A percentile compares a stretch with the other conserved stretches of the same genome.
Evolutionary conservation across 225 moss, liverwort and hornwort species (phyloP).

Genomic region (Pseudisothecium myosuroides): DNA sequence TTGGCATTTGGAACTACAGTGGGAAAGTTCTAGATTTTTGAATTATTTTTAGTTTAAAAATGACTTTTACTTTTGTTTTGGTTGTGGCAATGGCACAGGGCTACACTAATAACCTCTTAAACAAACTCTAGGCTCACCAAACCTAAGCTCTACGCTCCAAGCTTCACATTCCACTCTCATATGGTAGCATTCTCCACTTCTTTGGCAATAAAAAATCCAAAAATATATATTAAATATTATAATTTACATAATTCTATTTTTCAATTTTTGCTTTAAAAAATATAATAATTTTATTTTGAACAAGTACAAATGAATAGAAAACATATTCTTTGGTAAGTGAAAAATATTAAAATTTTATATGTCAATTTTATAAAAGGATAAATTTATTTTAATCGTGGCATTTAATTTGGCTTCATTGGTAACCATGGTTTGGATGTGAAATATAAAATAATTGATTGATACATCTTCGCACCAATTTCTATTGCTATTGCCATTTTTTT

Average conservation of each 20-base stretch:
- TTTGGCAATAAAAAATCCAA: too few relatives aligned
- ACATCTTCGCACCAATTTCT: background rate
- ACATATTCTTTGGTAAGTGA: fast-evolving
- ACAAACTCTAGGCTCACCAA: too few relatives aligned
- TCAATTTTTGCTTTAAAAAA: background rate
- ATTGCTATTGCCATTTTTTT: background rate
- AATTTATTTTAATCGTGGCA: background rate
- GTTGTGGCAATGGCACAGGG: too few relatives aligned
- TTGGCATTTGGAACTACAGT: too few relatives aligned
- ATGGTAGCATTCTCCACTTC: too few relatives aligned
- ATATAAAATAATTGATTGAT: background rate
- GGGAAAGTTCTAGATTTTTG: too few relatives aligned
- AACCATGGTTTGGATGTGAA: background rate
- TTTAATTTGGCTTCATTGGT: background rate
- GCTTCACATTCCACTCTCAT: too few relatives aligned
- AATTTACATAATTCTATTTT: background rate
- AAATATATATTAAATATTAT: background rate
- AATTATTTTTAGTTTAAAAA: too few relatives aligned
- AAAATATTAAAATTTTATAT: background rate
- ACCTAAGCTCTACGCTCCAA: too few relatives aligned
- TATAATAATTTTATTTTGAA: background rate
- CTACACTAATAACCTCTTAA: too few relatives aligned
- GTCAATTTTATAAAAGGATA: background rate
- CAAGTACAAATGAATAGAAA: background rate
- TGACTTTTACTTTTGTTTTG: too few relatives aligned